Conservation (phyloP, 805 yeast genomes). For the Limtongia smithiae region DNA sequence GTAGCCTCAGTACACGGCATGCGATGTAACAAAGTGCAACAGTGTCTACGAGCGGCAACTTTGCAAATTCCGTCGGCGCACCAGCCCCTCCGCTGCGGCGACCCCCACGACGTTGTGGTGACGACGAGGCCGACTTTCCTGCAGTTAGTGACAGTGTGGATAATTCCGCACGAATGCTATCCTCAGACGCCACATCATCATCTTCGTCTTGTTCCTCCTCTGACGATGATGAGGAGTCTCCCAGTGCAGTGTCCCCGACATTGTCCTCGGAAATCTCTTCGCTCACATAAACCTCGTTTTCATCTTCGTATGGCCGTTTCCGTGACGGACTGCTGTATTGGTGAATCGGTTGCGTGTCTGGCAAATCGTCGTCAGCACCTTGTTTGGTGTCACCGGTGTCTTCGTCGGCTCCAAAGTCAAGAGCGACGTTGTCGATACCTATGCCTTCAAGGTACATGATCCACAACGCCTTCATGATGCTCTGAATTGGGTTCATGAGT, state of each 20-base stretch:
- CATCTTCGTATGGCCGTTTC: not conserved
- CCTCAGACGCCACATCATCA: not conserved
- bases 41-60: conserved; percentile 11
- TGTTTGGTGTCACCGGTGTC: too few relatives aligned
- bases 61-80: conserved; percentile 12
- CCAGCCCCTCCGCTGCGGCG: conserved; percentile 2
- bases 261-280: too few relatives aligned
- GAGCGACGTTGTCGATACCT: conserved; percentile 8
- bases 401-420: conserved; percentile 4
- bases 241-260: too few relatives aligned
- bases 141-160: conserved; percentile 7
- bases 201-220: too few relatives aligned
- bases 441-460: conserved; percentile 19
- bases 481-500: not conserved
- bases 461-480: conserved; percentile 23
- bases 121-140: too few relatives aligned
- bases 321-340: not conserved
- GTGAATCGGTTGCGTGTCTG: not conserved
- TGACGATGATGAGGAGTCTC: not conserved
- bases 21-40: conserved; percentile 22
- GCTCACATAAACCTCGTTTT: too few relatives aligned
- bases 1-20: conserved; percentile 19
- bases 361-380: conserved; percentile 2
- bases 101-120: too few relatives aligned
- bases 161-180: not conserved